Evolutionary conservation across 228 moss, liverwort and hornwort species (phyloP).

Genomic region (Sphagnum magellanicum): DNA sequence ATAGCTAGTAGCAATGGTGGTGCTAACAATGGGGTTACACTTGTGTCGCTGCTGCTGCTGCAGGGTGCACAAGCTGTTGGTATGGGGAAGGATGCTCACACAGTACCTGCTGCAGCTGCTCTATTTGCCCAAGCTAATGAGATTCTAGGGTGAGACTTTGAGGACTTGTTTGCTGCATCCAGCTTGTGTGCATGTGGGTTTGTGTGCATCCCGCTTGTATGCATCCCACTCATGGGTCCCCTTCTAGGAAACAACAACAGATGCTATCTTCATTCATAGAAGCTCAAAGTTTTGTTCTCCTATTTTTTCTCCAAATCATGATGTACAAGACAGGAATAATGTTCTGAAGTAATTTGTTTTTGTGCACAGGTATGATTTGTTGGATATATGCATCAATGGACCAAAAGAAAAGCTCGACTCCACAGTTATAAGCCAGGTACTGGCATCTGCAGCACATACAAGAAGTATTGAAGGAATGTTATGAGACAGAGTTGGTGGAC

Average conservation of each 20-base stretch:
- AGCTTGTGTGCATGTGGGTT: no score
- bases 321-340: no score
- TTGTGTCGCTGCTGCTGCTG: background rate
- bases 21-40: no score
- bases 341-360: background rate
- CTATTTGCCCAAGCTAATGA: constrained; percentile 88
- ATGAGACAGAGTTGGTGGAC: no score
- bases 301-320: no score
- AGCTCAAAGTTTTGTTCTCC: background rate
- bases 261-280: background rate
- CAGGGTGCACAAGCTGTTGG: constrained; percentile 98
- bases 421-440: constrained; percentile 93
- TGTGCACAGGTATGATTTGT: constrained; percentile 65
- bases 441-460: background rate
- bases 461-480: background rate
- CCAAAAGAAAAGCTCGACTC: constrained; percentile 98
- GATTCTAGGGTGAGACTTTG: constrained; percentile 64
- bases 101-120: constrained; percentile 73
- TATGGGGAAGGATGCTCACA: constrained; percentile 82
- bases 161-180: background rate
- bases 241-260: background rate
- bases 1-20: no score
- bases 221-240: background rate
- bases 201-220: background rate
- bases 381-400: constrained; percentile 91